These are phyloP conservation scores for Cordyceps militaris DNA, from an alignment of 2,329 filamentous ascomycete species.

Conservation along the genomic window DNA sequence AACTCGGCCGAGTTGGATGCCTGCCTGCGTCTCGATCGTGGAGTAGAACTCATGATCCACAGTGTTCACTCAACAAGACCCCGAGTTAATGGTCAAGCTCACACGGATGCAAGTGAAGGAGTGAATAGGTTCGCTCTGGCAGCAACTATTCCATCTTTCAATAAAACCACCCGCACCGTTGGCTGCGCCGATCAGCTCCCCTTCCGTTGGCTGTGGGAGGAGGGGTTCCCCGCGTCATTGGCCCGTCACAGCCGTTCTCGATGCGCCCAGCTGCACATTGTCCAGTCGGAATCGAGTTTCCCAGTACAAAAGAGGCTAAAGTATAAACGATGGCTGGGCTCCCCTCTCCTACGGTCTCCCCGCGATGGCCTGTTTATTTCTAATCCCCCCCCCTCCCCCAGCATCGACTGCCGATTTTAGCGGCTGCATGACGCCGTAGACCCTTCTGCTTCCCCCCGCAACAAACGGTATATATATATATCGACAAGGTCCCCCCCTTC, in stretches of 20 bases:
- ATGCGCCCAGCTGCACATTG: neutral
- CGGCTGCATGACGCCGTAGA: conserved; percentile 2
- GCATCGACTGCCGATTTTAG: neutral
- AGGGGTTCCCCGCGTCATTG: conserved; percentile 8
- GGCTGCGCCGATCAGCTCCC: neutral
- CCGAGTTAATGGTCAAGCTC: no score
- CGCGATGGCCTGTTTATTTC: neutral
- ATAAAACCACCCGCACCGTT: no score
- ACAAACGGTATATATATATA: no score
- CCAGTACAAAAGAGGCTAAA: neutral
- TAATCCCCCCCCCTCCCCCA: neutral
- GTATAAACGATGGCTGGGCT: neutral
- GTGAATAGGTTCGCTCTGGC: no score
- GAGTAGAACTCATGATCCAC: no score
- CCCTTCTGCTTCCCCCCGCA: conserved; percentile 1
- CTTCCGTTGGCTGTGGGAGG: neutral
- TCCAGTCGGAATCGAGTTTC: neutral
- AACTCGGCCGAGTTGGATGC: no score
- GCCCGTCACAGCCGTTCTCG: neutral
- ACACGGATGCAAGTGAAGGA: no score
- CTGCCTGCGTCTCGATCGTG: no score
- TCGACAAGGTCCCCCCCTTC: neutral
- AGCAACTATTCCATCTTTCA: no score
- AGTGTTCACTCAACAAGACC: no score
- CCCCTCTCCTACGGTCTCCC: neutral